These are phyloP conservation scores for Bryoerythrophyllum caledonicum DNA, from an alignment of 225 moss, liverwort and hornwort genomes.

Conservation along the genomic window DNA sequence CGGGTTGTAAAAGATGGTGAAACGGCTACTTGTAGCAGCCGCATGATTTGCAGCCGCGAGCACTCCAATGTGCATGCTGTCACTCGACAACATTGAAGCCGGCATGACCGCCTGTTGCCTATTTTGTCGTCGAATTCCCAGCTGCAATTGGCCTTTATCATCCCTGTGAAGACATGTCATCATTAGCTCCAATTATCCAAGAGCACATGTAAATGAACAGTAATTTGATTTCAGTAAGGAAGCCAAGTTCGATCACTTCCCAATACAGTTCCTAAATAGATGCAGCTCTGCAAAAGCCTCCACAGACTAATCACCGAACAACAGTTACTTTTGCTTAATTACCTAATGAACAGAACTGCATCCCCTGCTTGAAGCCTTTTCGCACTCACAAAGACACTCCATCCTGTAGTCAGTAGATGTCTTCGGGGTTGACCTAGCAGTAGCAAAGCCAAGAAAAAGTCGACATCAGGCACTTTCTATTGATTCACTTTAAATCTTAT, in stretches of 20 bases:
- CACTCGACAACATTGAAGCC: constrained; percentile 56
- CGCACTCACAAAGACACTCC: constrained; percentile 68
- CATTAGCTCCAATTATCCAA: constrained; percentile 23
- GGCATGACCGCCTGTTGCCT: constrained; percentile 88
- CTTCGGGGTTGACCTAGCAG: constrained; percentile 58
- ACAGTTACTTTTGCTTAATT: constrained; percentile 13
- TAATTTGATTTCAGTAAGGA: neutral
- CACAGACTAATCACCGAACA: constrained; percentile 14
- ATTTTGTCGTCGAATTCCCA: constrained; percentile 92
- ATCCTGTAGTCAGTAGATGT: constrained; percentile 60
- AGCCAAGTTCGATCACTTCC: constrained; percentile 16
- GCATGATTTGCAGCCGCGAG: constrained; percentile 76
- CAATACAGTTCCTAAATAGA: constrained; percentile 1
- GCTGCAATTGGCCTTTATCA: constrained; percentile 89
- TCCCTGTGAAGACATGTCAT: constrained; percentile 55
- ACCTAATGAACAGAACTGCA: constrained; percentile 64
- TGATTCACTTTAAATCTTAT: neutral
- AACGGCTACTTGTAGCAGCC: constrained; percentile 88
- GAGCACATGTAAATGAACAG: neutral
- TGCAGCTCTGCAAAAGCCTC: constrained; percentile 8
- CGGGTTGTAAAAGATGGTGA: constrained; percentile 94
- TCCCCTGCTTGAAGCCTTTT: constrained; percentile 68
- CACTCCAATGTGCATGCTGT: constrained; percentile 69
- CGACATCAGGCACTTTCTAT: neutral
- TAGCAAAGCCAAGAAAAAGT: constrained; percentile 16